A percentile compares a stretch with the other conserved stretches of the same genome.
Evolutionary conservation across 306 rosid genomes (phyloP).

Genomic region (Morella rubra): DNA sequence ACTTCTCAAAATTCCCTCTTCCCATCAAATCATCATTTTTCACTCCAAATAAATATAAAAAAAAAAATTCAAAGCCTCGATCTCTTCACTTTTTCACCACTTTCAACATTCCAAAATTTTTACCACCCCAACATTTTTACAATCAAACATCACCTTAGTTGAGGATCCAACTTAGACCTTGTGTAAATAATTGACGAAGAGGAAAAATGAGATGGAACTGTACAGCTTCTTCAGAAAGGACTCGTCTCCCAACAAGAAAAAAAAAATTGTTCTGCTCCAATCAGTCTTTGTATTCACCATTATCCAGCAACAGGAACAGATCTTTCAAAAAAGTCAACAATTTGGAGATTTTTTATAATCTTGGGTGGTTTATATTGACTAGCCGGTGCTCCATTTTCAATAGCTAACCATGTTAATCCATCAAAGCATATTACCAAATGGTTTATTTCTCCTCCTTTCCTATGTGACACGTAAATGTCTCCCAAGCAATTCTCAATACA

Average conservation of each 20-base stretch:
- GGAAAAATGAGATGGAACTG: not conserved
- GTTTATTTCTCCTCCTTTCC: constrained; percentile 43
- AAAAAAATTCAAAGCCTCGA: no score
- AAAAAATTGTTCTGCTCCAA: not conserved
- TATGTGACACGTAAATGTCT: constrained; percentile 50
- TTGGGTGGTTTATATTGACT: constrained; percentile 68
- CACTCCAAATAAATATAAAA: no score
- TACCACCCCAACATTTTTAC: no score
- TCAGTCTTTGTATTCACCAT: constrained; percentile 17
- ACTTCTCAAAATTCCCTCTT: no score
- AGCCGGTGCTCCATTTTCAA: constrained; percentile 58
- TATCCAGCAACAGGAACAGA: constrained; percentile 25
- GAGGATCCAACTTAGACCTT: not conserved
- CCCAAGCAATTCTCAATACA: constrained; percentile 56
- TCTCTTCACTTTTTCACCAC: no score
- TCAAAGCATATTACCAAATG: constrained; percentile 43
- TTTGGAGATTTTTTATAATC: constrained; percentile 51
- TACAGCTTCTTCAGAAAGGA: not conserved
- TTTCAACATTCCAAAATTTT: no score
- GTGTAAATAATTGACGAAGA: not conserved
- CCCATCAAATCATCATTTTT: no score
- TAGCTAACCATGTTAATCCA: constrained; percentile 33
- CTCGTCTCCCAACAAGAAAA: not conserved
- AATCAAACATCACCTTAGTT: no score
- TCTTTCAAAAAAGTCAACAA: constrained; percentile 39